Evolutionary conservation across 208 protist species (phyloP).

Genomic region (Leishmania arabica): DNA sequence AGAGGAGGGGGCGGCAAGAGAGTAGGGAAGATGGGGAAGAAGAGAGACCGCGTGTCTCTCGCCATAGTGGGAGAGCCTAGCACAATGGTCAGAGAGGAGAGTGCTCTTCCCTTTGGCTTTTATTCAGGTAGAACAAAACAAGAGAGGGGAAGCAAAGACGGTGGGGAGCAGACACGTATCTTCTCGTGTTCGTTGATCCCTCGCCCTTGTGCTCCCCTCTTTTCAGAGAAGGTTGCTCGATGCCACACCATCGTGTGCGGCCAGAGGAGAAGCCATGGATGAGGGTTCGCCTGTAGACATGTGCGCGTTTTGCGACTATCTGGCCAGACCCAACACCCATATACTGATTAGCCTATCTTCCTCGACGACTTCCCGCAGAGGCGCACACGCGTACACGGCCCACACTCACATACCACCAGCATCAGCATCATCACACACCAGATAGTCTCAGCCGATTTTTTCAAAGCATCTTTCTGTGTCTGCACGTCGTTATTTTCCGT

Average conservation of each 20-base stretch:
- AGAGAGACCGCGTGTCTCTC: background rate
- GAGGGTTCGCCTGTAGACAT: background rate
- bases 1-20: too few relatives aligned
- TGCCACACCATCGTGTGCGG: background rate
- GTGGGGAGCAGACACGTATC: background rate
- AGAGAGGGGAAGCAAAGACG: background rate
- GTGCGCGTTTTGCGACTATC: background rate
- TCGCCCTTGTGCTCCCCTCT: background rate
- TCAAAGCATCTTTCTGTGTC: background rate
- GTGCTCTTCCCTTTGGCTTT: background rate
- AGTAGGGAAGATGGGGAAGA: background rate
- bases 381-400: background rate
- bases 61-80: background rate
- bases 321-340: background rate
- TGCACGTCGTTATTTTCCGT: background rate
- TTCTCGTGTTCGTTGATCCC: background rate
- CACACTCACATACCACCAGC: background rate
- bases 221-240: background rate
- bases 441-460: background rate
- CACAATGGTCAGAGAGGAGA: background rate
- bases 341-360: background rate
- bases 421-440: background rate
- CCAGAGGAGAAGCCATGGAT: background rate
- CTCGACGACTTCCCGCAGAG: background rate
- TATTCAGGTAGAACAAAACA: background rate